phyloP scores from a whole-genome alignment of 305 asterid genomes.

The Caryopteris hybrid region DNA sequence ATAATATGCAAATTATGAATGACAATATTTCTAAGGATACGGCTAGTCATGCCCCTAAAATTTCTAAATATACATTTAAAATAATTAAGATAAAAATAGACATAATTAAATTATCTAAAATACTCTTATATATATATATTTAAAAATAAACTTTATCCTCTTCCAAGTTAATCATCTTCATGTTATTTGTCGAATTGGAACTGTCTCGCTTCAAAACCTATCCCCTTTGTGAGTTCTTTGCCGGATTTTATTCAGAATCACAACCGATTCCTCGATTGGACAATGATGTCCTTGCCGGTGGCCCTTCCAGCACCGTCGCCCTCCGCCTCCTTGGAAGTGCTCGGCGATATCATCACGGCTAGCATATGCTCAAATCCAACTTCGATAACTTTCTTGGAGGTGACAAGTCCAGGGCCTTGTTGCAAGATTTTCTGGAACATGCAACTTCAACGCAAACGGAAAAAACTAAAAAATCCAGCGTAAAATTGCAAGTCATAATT shows the following conservation, averaged over 20 bases:
- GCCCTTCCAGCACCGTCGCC: slow-evolving; percentile 49
- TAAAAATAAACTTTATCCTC: no score
- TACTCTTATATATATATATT: no score
- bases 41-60: no score
- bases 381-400: slow-evolving; percentile 73
- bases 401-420: slow-evolving; percentile 34
- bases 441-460: slow-evolving; percentile 57
- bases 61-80: no score
- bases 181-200: no score
- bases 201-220: slow-evolving; percentile 48
- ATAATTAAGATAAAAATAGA: no score
- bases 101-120: no score
- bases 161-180: no score
- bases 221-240: slow-evolving; percentile 63
- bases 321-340: slow-evolving; percentile 64
- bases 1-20: no score
- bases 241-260: slow-evolving; percentile 65
- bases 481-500: slow-evolving; percentile 66
- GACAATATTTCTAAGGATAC: no score
- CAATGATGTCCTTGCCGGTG: slow-evolving; percentile 31
- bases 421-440: slow-evolving; percentile 54
- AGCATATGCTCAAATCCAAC: slow-evolving; percentile 58
- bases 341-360: slow-evolving; percentile 62
- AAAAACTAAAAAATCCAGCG: slow-evolving; percentile 57
- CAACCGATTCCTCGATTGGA: slow-evolving; percentile 77